Base-by-base conservation (phyloP, 2,329 filamentous ascomycete genomes). In the Cladophialophora bantiana region DNA sequence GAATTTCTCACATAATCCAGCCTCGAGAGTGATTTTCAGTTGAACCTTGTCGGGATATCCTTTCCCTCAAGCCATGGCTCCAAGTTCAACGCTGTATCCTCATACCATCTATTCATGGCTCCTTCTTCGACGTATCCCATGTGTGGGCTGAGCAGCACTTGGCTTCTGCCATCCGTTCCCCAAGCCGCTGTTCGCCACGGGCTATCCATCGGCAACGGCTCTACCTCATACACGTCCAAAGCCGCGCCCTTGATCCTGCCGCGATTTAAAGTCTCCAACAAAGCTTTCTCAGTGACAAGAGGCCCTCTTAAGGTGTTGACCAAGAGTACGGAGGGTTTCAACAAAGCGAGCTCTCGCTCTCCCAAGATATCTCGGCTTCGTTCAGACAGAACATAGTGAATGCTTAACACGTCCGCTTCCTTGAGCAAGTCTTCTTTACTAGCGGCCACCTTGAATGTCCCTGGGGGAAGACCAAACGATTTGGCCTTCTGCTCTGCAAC, bases 101-200 rank as follows among this genome's bases (percentile, higher is more conserved):
- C 82, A 77, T 94, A 94, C 89, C 90, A 93, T 1, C 75, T 78
- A 34, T 83, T 80, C 70, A 93, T 80, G 7, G 83, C 84, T 1
- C 83, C 85, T 62, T 87, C 85, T 70, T 92, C 88, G 0, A 91
- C 90, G 75, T 94, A 95, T 0, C 91, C 92, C 86, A 91, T 92
- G 76, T 96, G 92, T 36, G 92, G 92, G 61, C 89, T 90, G 71
- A 94, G 73, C 5, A 94, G 74, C 0, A 94, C 88, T 60, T 85
- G 82, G 61, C 88, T 89, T 61, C 85, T 84, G 0, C 90, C 90
- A 15, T 86, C 81, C 55, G 79, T 75, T 1, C 90, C 90, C 91
- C 90, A 92, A 42, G 80, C 78, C 2, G 83, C 84, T 1, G 80
- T 85, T 40, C 88, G 82, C 90, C 90, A 93, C 26, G 80, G 79